Conservation (phyloP, 2,329 filamentous ascomycete genomes). For the Monilinia laxa region DNA sequence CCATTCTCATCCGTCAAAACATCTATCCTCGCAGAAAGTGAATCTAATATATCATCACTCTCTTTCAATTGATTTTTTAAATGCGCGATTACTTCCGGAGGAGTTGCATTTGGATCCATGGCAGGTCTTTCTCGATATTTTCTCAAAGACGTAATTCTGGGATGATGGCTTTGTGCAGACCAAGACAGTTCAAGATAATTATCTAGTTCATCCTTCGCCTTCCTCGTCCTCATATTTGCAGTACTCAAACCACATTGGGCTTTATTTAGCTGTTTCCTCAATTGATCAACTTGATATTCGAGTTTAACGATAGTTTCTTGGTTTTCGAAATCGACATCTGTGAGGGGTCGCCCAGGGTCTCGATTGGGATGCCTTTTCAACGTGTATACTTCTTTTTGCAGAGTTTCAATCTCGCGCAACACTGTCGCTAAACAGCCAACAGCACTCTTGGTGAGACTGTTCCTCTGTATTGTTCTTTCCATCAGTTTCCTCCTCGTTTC, state of each 20-base stretch:
- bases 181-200: background rate
- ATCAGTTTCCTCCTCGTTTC: constrained; percentile 1
- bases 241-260: background rate
- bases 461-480: constrained; percentile 15
- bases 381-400: background rate
- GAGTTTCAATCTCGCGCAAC: background rate
- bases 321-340: background rate
- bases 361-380: background rate
- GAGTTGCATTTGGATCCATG: background rate
- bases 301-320: background rate
- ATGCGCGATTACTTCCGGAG: background rate
- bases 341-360: background rate
- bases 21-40: background rate
- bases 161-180: background rate
- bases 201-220: background rate
- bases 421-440: background rate
- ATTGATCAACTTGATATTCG: no score
- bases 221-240: background rate
- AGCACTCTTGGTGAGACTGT: constrained; percentile 10
- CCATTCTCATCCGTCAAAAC: background rate
- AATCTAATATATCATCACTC: constrained; percentile 2
- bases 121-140: background rate
- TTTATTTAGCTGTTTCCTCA: background rate
- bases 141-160: background rate
- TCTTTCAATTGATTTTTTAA: constrained; percentile 3